Evolutionary conservation across 2,329 filamentous ascomycete genomes (phyloP).

Genomic region (Rhexocercosporidium sp.): DNA sequence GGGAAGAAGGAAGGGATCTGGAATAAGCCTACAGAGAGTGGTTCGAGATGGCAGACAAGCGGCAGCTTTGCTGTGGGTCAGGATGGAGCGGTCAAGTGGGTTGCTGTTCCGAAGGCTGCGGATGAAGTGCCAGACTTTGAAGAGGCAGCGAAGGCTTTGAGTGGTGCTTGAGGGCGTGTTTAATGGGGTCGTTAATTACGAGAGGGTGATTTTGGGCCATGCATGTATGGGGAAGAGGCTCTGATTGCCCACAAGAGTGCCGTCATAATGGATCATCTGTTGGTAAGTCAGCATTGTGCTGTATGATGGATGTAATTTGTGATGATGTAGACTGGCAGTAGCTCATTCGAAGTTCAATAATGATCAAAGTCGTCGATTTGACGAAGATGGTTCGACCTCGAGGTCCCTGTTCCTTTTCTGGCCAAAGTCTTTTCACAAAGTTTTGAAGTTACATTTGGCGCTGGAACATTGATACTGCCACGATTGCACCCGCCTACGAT

Average conservation of each 20-base stretch:
- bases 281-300: neutral
- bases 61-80: conserved; percentile 67
- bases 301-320: neutral
- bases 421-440: no score
- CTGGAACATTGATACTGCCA: neutral
- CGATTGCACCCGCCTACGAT: neutral
- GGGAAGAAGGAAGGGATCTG: conserved; percentile 68
- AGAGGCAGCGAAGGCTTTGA: conserved; percentile 46
- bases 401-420: no score
- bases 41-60: conserved; percentile 70
- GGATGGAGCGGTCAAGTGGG: conserved; percentile 59
- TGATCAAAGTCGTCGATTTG: no score
- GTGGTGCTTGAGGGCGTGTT: neutral
- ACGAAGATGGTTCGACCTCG: no score
- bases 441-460: neutral
- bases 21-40: conserved; percentile 68
- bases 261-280: neutral
- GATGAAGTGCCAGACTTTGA: conserved; percentile 61
- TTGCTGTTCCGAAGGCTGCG: conserved; percentile 51
- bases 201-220: neutral
- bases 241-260: neutral
- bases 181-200: neutral
- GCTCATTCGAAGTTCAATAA: no score
- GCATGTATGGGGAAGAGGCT: neutral
- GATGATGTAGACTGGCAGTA: neutral